Evolutionary conservation across 2,329 filamentous ascomycete genomes (phyloP).

Genomic region (Cladosporium colombiae): DNA sequence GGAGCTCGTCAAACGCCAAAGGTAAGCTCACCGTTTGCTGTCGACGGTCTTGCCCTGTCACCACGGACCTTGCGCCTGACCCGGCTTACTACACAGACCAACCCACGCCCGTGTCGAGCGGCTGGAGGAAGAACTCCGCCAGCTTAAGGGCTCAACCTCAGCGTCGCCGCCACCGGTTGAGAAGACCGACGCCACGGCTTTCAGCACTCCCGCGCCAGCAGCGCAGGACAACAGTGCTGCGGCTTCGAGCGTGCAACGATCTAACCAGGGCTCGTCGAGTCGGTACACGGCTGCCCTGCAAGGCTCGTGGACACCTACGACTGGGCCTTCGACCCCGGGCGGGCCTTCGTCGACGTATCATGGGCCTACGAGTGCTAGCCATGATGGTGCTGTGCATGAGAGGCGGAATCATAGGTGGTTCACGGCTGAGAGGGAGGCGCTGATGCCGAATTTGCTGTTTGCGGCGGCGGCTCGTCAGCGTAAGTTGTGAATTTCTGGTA

Average conservation of each 20-base stretch:
- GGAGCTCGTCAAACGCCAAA: conserved; percentile 13
- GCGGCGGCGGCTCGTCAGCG: conserved; percentile 10
- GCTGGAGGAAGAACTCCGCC: conserved; percentile 14
- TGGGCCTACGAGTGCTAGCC: conserved; percentile 17
- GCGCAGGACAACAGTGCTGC: background rate
- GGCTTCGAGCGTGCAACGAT: background rate
- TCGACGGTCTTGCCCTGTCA: background rate
- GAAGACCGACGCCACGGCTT: background rate
- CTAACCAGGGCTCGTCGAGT: background rate
- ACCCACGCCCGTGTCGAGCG: conserved; percentile 14
- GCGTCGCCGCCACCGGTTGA: conserved; percentile 5
- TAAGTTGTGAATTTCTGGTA: background rate
- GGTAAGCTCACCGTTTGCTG: background rate
- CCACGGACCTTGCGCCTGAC: background rate
- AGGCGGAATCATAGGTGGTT: conserved; percentile 13
- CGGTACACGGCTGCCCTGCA: conserved; percentile 8
- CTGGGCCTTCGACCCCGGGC: conserved; percentile 3
- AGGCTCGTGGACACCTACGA: conserved; percentile 5
- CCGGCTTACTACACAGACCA: conserved; percentile 3
- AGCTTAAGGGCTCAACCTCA: conserved; percentile 13
- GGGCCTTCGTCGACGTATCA: conserved; percentile 15
- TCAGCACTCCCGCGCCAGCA: background rate
- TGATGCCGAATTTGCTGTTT: conserved; percentile 42
- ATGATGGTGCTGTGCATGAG: conserved; percentile 15
- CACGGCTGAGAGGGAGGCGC: conserved; percentile 10